A percentile compares a stretch with the other conserved stretches of the same genome.
Conservation (phyloP, 1,284 basidiomycete genomes). For the Cutaneotrichosporon sp. region DNA sequence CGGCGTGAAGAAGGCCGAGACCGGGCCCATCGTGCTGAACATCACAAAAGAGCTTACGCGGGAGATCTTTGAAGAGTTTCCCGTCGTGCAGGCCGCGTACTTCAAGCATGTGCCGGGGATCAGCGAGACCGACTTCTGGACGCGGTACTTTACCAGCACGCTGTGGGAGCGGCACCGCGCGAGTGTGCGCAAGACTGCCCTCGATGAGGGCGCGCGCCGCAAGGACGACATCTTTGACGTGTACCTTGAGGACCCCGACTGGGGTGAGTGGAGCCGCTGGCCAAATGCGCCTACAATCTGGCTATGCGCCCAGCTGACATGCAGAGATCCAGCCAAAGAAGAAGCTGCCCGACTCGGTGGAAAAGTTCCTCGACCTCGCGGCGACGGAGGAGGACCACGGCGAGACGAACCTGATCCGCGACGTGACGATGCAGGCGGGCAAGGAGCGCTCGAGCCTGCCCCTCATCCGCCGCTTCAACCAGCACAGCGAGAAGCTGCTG, state of each 20-base stretch:
- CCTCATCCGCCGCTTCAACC: conserved; percentile 94
- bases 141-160: conserved; percentile 91
- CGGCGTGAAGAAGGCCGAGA: conserved; percentile 58
- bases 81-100: conserved; percentile 88
- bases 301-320: neutral
- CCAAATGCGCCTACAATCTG: no score
- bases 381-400: conserved; percentile 91
- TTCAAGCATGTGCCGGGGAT: conserved; percentile 84
- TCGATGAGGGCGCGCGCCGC: conserved; percentile 71
- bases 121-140: conserved; percentile 91
- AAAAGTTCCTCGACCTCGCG: conserved; percentile 78
- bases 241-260: conserved; percentile 92
- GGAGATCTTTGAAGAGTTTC: conserved; percentile 98
- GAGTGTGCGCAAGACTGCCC: conserved; percentile 67
- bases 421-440: conserved; percentile 95
- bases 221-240: conserved; percentile 94
- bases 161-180: conserved; percentile 93
- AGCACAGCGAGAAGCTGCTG: conserved; percentile 87
- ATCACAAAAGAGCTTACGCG: conserved; percentile 90
- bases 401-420: conserved; percentile 82
- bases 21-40: conserved; percentile 58
- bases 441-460: conserved; percentile 83
- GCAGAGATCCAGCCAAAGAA: conserved; percentile 74
- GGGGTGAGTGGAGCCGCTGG: conserved; percentile 49
- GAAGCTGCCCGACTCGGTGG: conserved; percentile 66